Evolutionary conservation across 768 basidiomycete genomes (phyloP), one percentile per base, ranked within the genome.

Genomic region (Tricholomella constricta): DNA sequence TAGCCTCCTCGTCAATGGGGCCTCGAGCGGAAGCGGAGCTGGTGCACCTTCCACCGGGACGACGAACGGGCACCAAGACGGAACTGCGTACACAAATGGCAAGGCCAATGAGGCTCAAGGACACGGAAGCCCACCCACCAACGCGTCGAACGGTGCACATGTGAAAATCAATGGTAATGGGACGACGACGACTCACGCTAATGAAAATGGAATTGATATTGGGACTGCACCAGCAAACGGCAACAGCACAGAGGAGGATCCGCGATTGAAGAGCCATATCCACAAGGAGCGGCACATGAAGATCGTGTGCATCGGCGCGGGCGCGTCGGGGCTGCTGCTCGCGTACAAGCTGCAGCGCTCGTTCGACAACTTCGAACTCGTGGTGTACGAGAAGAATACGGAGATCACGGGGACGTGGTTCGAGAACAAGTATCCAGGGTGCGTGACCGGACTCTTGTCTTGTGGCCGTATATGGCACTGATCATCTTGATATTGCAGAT

Each of bases 361-460:
- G 10, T 72, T 73, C 53, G 51, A 64, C 3, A 65, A 70, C 27
- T 70, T 67, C 41, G 62, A 69, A 7, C 61, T 72, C 3, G 61
- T 59, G 6, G 15, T 69, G 11, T 73, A 72, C 51, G 72, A 73
- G 14, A 72, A 72, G 56, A 73, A 72, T 53, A 63, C 58, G 14
- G 55, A 62, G 0, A 26, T 73, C 1, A 58, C 59, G 10, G 71
- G 71, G 23, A 73, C 72, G 5, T 72, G 70, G 71, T 62, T 61
- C 15, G 70, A 70, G 51, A 73, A 73, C 58, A 64, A 56, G 51
- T 72, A 73, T 57, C 72, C 71, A 11, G 71, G 70, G 69, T 68
- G 29, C 4, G 58, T 54, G 35, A 11, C 45, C 7, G n/a, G n/a
- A n/a, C n/a, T n/a, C 20, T 35, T 14, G 17, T 7, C 26, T 14